Base-by-base conservation (phyloP, 768 basidiomycete species). In the Multifurca ochricompacta region DNA sequence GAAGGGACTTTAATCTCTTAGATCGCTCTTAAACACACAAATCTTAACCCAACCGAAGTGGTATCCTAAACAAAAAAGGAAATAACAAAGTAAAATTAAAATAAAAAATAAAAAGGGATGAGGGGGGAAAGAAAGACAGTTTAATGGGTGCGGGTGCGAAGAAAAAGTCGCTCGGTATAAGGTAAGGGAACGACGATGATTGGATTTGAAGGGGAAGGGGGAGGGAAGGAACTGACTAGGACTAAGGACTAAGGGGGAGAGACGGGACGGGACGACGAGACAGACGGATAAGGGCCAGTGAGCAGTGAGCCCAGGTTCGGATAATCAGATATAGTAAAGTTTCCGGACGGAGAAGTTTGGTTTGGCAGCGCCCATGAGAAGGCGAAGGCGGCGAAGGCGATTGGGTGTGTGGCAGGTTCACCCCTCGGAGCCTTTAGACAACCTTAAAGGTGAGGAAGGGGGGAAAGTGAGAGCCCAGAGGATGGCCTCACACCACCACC, bases 261-360 rank as follows among this genome's bases (percentile, higher is more conserved):
- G 31, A n/a, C n/a, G n/a, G n/a, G n/a, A n/a, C n/a, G n/a, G n/a
- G n/a, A n/a, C n/a, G n/a, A n/a, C n/a, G n/a, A n/a, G n/a, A n/a
- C n/a, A n/a, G 14, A 42, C 47, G 16, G 41, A 54, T n/a, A 54
- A 16, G 34, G 47, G 52, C 11, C 39, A 9, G 16, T 8, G 9
- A 8, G 18, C 21, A 7, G 30, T 34, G 50, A 47, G 41, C 21
- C 30, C 27, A 31, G 8, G 48, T 56, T 50, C 37, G 55, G 55
- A 56, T 47, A 52, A 56, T 56, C 55, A 39, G 55, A 56, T 56
- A 23, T 18, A 44, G 44, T 37, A 51, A 45, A n/a, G 28, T 32
- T 46, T 32, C 18, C 23, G 27, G n/a, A n/a, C 41, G 27, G 23
- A 53, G 43, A 53, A 53, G 51, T 37, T 11, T 16, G 6, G 25